Evolutionary conservation across 169 alveolate genomes (phyloP).

Genomic region (Eimeria brunetti): DNA sequence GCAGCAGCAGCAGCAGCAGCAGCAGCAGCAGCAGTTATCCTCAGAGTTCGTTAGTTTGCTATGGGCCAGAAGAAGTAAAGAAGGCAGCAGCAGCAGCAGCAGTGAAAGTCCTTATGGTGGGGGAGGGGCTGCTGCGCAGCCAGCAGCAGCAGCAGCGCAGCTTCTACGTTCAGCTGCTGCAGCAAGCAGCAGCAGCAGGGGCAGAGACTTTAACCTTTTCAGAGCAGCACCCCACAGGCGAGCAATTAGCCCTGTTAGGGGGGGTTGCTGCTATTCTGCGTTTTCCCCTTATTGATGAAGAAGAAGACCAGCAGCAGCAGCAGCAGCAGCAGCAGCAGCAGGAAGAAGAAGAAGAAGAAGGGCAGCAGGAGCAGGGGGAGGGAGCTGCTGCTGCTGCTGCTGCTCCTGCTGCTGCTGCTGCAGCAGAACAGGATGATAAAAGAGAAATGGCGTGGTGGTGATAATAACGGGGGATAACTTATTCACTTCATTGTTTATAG

Average conservation of each 20-base stretch:
- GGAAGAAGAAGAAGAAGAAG: constrained; percentile 3
- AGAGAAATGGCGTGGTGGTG: neutral
- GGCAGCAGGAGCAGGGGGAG: neutral
- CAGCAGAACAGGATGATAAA: neutral
- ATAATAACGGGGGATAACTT: too few species aligned
- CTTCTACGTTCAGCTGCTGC: constrained; percentile 50
- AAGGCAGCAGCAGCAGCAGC: constrained; percentile 64
- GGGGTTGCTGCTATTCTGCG: constrained; percentile 76
- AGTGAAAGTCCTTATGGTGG: constrained; percentile 33
- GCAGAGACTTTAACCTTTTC: constrained; percentile 73
- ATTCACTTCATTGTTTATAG: too few species aligned
- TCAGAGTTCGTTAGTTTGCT: constrained; percentile 52
- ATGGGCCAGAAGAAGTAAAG: constrained; percentile 55
- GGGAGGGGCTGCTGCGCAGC: constrained; percentile 67
- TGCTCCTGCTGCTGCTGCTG: neutral
- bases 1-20: constrained; percentile 41
- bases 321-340: constrained; percentile 24
- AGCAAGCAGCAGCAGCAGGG: constrained; percentile 57
- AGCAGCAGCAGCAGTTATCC: constrained; percentile 45
- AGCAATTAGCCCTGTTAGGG: constrained; percentile 57
- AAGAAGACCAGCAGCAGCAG: constrained; percentile 13
- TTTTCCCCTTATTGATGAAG: constrained; percentile 61
- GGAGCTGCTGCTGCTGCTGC: neutral
- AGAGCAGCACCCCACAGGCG: constrained; percentile 75
- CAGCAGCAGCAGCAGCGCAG: neutral